Evolutionary conservation across 75 land plant species (phyloP), one percentile per base, ranked within the genome.

Genomic region (Pinus tabuliformis): DNA sequence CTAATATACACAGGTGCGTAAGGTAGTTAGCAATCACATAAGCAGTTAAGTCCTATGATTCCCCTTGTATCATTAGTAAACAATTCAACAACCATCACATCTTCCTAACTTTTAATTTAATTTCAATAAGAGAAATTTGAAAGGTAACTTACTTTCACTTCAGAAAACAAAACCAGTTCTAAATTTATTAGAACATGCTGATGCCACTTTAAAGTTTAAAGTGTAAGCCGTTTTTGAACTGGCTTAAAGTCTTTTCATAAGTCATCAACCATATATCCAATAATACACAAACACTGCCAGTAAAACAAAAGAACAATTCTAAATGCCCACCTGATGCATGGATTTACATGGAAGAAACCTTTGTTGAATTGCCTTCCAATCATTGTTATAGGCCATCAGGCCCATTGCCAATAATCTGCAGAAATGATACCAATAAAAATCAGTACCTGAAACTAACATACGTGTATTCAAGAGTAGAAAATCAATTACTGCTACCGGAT

Each of bases 271-370:
- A 7, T 37, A 64, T 33, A 16, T 6, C 68, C 68, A 64, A 18
- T 64, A 37, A 64, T 64, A 16, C 3, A 21, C 52, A 68, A 20
- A n/a, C 22, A 39, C 17, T 17, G 42, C 22, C 22, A 39, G 42
- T 42, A n/a, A 11, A 39, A 68, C 18, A 68, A 42, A 42, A 36
- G 0, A 7, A 17, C 11, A 37, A 39, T 7, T 68, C 6, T 68
- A 39, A 8, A 39, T 76, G 76, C 30, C 49, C 20, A 97, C 99
- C 98, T 95, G 98, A 81, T 97, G 90, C 57, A 75, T 86, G 22
- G 93, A 72, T 90, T 97, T 97, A 78, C 98, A 89, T 80, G 99
- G 99, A 82, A 97, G 92, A 85, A 91, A 92, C 17, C 89, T 93
- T 64, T 95, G 87, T 57, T 95, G 98, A 28, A 97, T 95, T 6